Percentiles rank a stretch among this genome's conserved stretches.
phyloP scores from a whole-genome alignment of 139 green algal genomes.

The Choricystis sp. region DNA sequence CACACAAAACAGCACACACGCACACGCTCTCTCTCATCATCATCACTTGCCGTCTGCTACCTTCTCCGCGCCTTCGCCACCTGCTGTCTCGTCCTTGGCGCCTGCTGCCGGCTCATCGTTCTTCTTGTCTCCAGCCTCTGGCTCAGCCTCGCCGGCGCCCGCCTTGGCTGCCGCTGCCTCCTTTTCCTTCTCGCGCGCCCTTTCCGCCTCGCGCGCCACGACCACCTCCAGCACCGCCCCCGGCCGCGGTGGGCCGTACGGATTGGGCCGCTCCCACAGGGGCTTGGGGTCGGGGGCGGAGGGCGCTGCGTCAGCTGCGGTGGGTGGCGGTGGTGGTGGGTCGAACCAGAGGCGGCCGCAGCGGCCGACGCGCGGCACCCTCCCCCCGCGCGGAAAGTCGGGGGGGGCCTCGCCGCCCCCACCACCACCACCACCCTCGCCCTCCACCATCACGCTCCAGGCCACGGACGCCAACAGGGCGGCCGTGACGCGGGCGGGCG shows the following conservation, averaged over 20 bases:
- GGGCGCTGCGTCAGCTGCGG: neutral
- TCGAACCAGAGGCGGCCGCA: constrained; percentile 35
- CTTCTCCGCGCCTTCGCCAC: too few species aligned
- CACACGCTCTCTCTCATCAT: too few species aligned
- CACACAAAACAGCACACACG: too few species aligned
- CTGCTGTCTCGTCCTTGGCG: too few species aligned
- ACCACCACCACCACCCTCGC: neutral
- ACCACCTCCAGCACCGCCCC: neutral
- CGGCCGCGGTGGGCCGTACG: constrained; percentile 4
- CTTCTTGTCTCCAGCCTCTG: too few species aligned
- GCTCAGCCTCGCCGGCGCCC: too few species aligned
- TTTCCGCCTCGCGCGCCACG: neutral
- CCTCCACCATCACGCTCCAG: neutral
- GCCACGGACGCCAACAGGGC: neutral
- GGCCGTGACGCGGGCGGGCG: neutral
- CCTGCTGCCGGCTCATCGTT: too few species aligned
- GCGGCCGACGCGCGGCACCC: constrained; percentile 24
- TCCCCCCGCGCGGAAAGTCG: constrained; percentile 1
- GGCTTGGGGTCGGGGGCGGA: constrained; percentile 2
- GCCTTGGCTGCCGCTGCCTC: neutral
- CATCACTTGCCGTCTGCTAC: too few species aligned
- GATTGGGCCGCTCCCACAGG: constrained; percentile 13
- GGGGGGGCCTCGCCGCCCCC: neutral
- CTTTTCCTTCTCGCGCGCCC: too few species aligned
- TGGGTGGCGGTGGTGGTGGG: constrained; percentile 1